These are phyloP conservation scores for Entomortierella lignicola DNA, from an alignment of 192 early-diverging fungal species.

Conservation along the genomic window DNA sequence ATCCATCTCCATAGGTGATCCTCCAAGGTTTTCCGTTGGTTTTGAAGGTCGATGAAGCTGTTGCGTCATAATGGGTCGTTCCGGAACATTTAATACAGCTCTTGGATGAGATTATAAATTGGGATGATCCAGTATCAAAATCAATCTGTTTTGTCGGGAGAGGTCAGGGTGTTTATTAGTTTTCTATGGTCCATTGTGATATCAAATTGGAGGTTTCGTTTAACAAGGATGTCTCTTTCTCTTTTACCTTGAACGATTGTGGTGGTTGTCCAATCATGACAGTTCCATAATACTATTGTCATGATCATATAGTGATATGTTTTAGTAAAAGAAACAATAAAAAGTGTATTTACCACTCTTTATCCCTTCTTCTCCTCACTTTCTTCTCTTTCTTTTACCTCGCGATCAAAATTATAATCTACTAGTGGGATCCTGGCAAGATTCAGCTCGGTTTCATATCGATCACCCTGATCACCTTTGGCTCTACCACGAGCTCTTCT, in stretches of 20 bases:
- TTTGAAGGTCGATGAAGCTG: slow-evolving; percentile 6
- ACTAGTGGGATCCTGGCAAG: not conserved
- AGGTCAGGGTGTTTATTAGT: too few relatives aligned
- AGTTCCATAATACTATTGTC: not conserved
- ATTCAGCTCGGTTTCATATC: too few relatives aligned
- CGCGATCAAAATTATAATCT: slow-evolving; percentile 4
- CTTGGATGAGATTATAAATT: slow-evolving; percentile 53
- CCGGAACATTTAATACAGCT: slow-evolving; percentile 29
- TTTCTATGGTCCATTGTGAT: too few relatives aligned
- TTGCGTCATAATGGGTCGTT: slow-evolving; percentile 52
- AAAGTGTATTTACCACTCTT: too few relatives aligned
- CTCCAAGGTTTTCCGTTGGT: slow-evolving; percentile 57
- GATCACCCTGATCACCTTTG: too few relatives aligned
- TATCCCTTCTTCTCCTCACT: not conserved
- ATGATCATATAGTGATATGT: too few relatives aligned
- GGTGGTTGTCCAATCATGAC: slow-evolving; percentile 3
- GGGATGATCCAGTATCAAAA: slow-evolving; percentile 77
- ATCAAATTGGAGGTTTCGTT: too few relatives aligned
- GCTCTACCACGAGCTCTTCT: not conserved
- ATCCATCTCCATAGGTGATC: slow-evolving; percentile 73
- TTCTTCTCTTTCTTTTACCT: not conserved
- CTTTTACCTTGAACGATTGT: not conserved
- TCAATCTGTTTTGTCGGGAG: slow-evolving; percentile 56
- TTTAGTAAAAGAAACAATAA: too few relatives aligned
- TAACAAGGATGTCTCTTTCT: too few relatives aligned